Percentiles rank a stretch among this genome's conserved stretches.
Evolutionary conservation across 768 basidiomycete genomes (phyloP).

Genomic region (Solioccasus polychromus): DNA sequence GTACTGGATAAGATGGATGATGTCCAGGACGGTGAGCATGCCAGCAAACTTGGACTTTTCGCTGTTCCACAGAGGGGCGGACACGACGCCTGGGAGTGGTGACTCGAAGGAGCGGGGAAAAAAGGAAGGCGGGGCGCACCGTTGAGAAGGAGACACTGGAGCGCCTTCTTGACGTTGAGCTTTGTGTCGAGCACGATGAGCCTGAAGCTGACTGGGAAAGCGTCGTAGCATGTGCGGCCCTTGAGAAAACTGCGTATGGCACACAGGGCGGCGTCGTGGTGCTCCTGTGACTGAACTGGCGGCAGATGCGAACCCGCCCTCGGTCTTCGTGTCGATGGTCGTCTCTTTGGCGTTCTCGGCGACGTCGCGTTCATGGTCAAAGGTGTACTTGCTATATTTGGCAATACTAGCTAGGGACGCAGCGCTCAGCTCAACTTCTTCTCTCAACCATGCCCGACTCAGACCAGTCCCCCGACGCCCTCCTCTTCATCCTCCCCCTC

Average conservation of each 20-base stretch:
- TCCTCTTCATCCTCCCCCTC: slow-evolving; percentile 87
- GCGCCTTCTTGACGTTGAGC: slow-evolving; percentile 92
- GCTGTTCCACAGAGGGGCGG: slow-evolving; percentile 97
- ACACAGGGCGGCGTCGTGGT: slow-evolving; percentile 66
- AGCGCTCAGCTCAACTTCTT: neutral
- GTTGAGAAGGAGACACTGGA: slow-evolving; percentile 83
- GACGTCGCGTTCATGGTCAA: slow-evolving; percentile 46
- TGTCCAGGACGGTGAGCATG: slow-evolving; percentile 99
- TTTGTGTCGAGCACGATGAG: slow-evolving; percentile 96
- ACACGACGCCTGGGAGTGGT: slow-evolving; percentile 76
- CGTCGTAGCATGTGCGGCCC: slow-evolving; percentile 87
- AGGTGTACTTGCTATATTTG: no score
- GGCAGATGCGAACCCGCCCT: slow-evolving; percentile 61
- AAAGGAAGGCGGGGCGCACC: slow-evolving; percentile 37
- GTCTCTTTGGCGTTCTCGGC: slow-evolving; percentile 50
- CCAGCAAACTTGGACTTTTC: slow-evolving; percentile 90
- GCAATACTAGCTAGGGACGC: no score
- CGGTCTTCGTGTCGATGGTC: slow-evolving; percentile 51
- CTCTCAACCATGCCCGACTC: neutral
- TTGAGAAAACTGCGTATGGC: slow-evolving; percentile 81
- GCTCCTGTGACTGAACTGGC: slow-evolving; percentile 48
- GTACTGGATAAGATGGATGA: slow-evolving; percentile 98
- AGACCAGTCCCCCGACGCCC: slow-evolving; percentile 49
- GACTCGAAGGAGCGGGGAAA: neutral
- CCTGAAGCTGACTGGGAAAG: slow-evolving; percentile 95